These are phyloP conservation scores for Cystobasidiopsis lactophilus DNA, from an alignment of 768 basidiomycete species.

Conservation along the genomic window DNA sequence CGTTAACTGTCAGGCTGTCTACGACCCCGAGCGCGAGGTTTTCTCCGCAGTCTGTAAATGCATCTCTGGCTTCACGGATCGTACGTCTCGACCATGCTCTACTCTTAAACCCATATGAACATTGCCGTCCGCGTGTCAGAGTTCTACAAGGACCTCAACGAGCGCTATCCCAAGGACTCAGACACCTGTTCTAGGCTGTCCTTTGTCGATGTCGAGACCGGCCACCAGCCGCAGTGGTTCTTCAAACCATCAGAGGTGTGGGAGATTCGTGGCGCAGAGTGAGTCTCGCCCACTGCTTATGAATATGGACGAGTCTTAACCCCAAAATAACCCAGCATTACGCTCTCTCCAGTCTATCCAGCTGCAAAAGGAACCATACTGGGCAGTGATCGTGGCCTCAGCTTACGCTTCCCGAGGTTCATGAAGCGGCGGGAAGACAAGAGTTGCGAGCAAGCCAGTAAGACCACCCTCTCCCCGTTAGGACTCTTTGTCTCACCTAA, in stretches of 20 bases:
- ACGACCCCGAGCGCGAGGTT: slow-evolving; percentile 10
- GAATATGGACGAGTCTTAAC: not conserved
- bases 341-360: slow-evolving; percentile 61
- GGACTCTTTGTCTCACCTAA: not conserved
- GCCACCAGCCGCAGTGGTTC: slow-evolving; percentile 28
- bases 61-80: slow-evolving; percentile 77
- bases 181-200: slow-evolving; percentile 25
- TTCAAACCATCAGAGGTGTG: slow-evolving; percentile 58
- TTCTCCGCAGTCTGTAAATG: slow-evolving; percentile 55
- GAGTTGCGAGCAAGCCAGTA: slow-evolving; percentile 10
- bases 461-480: not conserved
- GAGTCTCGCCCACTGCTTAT: slow-evolving; percentile 25
- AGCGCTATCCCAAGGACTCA: slow-evolving; percentile 45
- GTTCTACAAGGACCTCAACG: slow-evolving; percentile 35
- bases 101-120: not conserved
- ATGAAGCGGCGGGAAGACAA: slow-evolving; percentile 27
- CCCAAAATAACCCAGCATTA: not conserved
- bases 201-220: slow-evolving; percentile 9
- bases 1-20: too few species aligned
- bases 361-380: slow-evolving; percentile 48
- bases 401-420: slow-evolving; percentile 73
- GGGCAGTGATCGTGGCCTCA: slow-evolving; percentile 40
- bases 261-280: slow-evolving; percentile 48
- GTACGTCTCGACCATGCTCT: slow-evolving; percentile 30
- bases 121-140: not conserved